These are phyloP conservation scores for Pythium sukuiense DNA, from an alignment of 352 stramenopile genomes.

Conservation along the genomic window DNA sequence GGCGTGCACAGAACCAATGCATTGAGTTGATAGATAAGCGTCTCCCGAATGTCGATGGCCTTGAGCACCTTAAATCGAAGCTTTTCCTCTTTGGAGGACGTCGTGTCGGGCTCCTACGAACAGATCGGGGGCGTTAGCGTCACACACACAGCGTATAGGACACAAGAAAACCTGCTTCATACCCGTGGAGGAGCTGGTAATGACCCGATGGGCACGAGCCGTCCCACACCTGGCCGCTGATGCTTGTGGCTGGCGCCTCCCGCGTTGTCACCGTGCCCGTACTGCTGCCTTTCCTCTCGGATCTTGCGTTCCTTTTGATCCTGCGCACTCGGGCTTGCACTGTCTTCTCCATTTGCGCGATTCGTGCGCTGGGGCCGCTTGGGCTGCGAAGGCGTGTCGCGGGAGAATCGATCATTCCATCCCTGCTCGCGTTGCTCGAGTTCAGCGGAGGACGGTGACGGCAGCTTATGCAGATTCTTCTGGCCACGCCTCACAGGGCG, in stretches of 20 bases:
- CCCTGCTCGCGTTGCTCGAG: slow-evolving; percentile 63
- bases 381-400: slow-evolving; percentile 48
- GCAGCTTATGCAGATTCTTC: slow-evolving; percentile 33
- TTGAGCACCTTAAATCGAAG: slow-evolving; percentile 72
- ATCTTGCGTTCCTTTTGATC: slow-evolving; percentile 50
- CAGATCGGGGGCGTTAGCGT: not conserved
- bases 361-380: slow-evolving; percentile 41
- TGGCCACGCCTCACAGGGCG: slow-evolving; percentile 32
- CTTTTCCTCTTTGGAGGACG: slow-evolving; percentile 60
- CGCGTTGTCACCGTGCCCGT: slow-evolving; percentile 25
- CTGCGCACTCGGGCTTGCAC: not conserved
- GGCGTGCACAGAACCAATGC: slow-evolving; percentile 70
- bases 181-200: slow-evolving; percentile 31
- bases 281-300: slow-evolving; percentile 53
- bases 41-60: slow-evolving; percentile 63
- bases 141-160: not conserved
- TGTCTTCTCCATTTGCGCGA: slow-evolving; percentile 5
- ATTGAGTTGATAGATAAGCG: slow-evolving; percentile 68
- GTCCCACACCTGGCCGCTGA: slow-evolving; percentile 19
- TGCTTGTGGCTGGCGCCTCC: slow-evolving; percentile 3
- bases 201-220: slow-evolving; percentile 39
- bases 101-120: slow-evolving; percentile 23
- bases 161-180: not conserved
- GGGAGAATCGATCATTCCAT: slow-evolving; percentile 75
- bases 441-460: slow-evolving; percentile 47